Evolutionary conservation across 164 flowering plant species (phyloP), one percentile per base, ranked within the genome.

Genomic region (Annona cherimola): DNA sequence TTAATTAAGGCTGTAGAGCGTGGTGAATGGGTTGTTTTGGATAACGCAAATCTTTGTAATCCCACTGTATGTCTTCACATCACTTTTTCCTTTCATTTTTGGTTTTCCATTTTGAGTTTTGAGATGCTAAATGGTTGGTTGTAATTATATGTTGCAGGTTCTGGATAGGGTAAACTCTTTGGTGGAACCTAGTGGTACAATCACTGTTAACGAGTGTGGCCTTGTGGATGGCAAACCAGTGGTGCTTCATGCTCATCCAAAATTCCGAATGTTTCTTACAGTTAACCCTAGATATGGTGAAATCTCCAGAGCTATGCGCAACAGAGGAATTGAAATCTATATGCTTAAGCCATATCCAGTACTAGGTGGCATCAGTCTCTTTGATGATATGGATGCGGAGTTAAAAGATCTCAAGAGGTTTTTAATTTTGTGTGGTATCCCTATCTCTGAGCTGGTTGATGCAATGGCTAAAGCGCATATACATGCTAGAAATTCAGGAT

Each of bases 161-260:
- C 99, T 96, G 76, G 99, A 96, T 77, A 86, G 99, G 81, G 87
- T 96, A 69, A 96, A 96, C 79, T 96, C 98, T 63, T 86, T 96
- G 74, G 96, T 90, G 80, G 99, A 96, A 75, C 85, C 91, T 69
- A 71, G 80, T 63, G 97, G 97, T 55, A 83, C 95, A 19, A 92
- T 96, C 26, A 92, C 93, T 4, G 77, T 96, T 54, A 96, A 90
- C 79, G 99, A 96, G 76, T 83, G 99, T 80, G 99, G 99, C 16
- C 84, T 74, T 69, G 85, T 96, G 74, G 93, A 92, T 73, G 99
- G 98, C 16, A 80, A 85, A 63, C 97, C 98, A 0, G 71, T 96
- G 69, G 85, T 89, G 71, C 76, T 93, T 14, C 83, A 78, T 62
- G 95, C 99, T 20, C 97, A 96, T 75, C 81, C 85, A 67, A 84